Evolutionary conservation across 2,329 filamentous ascomycete genomes (phyloP), one percentile per base, ranked within the genome.

Genomic region (Xylaria sp.): DNA sequence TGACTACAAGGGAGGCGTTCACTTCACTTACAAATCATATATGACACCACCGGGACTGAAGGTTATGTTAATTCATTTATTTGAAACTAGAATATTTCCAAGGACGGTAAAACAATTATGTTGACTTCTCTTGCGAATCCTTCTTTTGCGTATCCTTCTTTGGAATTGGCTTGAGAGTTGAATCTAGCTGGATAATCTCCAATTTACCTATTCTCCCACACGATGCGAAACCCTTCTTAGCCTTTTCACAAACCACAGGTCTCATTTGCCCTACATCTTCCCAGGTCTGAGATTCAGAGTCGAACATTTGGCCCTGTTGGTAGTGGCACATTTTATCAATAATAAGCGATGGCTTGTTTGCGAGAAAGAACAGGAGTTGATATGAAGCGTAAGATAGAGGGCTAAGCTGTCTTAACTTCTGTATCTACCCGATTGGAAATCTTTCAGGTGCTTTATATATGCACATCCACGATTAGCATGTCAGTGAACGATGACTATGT

Each of bases 281-380:
- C 59, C 59, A 61, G 2, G 59, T 30, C 0, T 61, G 13, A 1
- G 15, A 30, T 0, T 41, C 46, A 0, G 34, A 12, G 23, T 61
- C 23, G 1, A 20, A 61, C 46, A 41, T 61, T n/a, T 61, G 59
- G 2, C 28, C 12, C 7, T 53, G 46, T 20, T 52, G 28, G 9
- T 36, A 61, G 45, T 53, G 32, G 18, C 59, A 61, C 59, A 61
- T 61, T 7, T 25, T 50, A 12, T n/a, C 9, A 28, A 4, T 43
- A 23, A n/a, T 32, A 30, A n/a, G 15, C 10, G 15, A n/a, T 32
- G 13, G 0, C 12, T 8, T 28, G 7, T 10, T 25, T 25, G 6
- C 12, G 23, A 30, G 46, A 30, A 18, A 30, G 46, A 30, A 18
- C 32, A 30, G 5, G 15, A 52, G 48, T 28, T 30, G 25, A 28